Evolutionary conservation across 208 protist genomes (phyloP).

Genomic region (Borovskyia barvae): DNA sequence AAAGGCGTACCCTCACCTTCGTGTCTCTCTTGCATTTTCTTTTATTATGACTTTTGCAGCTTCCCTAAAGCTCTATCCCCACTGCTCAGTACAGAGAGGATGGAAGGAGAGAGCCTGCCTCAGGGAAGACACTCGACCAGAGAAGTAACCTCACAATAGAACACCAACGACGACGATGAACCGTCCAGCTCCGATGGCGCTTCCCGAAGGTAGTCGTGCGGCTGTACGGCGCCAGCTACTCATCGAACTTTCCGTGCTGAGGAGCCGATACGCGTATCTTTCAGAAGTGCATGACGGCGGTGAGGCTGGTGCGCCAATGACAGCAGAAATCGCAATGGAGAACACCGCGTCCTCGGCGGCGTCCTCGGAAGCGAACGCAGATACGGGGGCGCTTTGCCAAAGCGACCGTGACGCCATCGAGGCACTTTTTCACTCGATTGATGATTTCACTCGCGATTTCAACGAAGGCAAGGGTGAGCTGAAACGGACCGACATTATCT

Average conservation of each 20-base stretch:
- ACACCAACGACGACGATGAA: no score
- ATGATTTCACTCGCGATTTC: conserved; percentile 76
- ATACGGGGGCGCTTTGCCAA: conserved; percentile 40
- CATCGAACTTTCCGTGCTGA: conserved; percentile 26
- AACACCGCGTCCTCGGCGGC: neutral
- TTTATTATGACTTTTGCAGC: no score
- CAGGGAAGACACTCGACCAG: no score
- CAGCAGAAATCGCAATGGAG: neutral
- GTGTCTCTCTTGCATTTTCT: no score
- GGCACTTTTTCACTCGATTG: conserved; percentile 75
- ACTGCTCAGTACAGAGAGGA: no score
- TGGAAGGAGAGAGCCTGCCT: no score
- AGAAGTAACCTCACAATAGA: no score
- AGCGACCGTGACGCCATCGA: conserved; percentile 85
- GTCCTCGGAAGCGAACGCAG: neutral
- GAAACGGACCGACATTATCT: conserved; percentile 34
- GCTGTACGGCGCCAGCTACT: conserved; percentile 20
- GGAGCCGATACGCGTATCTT: conserved; percentile 9
- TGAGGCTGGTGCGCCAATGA: neutral
- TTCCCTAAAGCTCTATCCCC: no score
- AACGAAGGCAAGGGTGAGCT: conserved; percentile 67
- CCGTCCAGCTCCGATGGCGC: no score
- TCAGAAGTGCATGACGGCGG: neutral
- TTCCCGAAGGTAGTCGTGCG: no score
- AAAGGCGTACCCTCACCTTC: no score